Base-by-base conservation (phyloP, 2,329 filamentous ascomycete species). In the Apiospora sp. region DNA sequence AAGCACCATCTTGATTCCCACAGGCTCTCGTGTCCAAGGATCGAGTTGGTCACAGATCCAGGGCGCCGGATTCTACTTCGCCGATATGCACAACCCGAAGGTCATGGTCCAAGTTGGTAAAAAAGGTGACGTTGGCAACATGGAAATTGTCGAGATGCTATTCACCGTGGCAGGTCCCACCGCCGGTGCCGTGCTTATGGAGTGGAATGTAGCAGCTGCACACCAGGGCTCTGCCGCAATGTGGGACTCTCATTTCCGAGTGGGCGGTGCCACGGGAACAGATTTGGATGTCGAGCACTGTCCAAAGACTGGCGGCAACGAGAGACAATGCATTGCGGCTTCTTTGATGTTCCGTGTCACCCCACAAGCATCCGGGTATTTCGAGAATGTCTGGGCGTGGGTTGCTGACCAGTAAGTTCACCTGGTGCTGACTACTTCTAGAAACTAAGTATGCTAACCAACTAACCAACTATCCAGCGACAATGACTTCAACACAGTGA, bases 171-270 rank as follows among this genome's bases (percentile, higher is more conserved):
- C 87, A 75, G 92, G 92, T 0, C 83, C 90, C 5, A 89, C 89
- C n/a, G 89, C 92, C 1, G 93, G 93, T 71, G 91, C 90, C 7
- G 90, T 94, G 73, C 84, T 94, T 75, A 87, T 94, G 78, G 87
- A 94, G 79, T 94, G 92, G 92, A 94, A 94, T 79, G 83, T 94
- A 44, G 85, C 85, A 19, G 87, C 85, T n/a, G 77, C 82, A 75
- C 81, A 72, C 71, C 86, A 87, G 75, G 91, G 90, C 48, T 16
- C 76, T 0, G 76, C 76, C 0, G 77, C 73, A 3, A 51, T 94
- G 84, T 94, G 92, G 92, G 93, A 95, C 78, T 89, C 90, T 16
- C 93, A 96, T 82, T 87, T 93, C 80, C 91, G 93, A 76, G 87
- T 95, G 73, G 93, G 92, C 75, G 93, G 93, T n/a, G 89, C 88